Conservation (phyloP, 192 early-diverging fungal genomes). For the Haplosporangium gracile region DNA sequence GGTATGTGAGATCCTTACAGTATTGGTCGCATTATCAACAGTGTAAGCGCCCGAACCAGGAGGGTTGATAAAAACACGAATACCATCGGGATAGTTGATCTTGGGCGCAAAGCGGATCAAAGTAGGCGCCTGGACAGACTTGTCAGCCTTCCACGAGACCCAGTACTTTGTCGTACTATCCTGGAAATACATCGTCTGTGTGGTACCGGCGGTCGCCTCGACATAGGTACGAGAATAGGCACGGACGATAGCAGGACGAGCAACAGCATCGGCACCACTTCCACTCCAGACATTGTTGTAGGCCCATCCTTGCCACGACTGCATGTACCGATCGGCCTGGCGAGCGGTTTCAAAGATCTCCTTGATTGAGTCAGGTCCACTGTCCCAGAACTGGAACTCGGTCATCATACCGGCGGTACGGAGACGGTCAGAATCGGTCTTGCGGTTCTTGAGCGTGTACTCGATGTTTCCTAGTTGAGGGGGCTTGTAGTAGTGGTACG, state of each 20-base stretch:
- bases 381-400: conserved; percentile 67
- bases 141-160: conserved; percentile 48
- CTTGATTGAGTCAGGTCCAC: conserved; percentile 33
- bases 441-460: conserved; percentile 54
- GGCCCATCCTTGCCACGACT: conserved; percentile 70
- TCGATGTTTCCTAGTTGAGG: conserved; percentile 59
- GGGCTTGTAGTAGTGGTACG: conserved; percentile 69
- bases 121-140: conserved; percentile 45
- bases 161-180: conserved; percentile 50
- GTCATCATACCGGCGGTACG: conserved; percentile 63
- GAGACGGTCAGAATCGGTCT: conserved; percentile 60
- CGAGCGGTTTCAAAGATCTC: conserved; percentile 54
- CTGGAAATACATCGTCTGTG: conserved; percentile 54
- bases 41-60: conserved; percentile 39
- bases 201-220: conserved; percentile 53
- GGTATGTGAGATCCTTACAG: conserved; percentile 34
- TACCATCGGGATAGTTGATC: conserved; percentile 57
- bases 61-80: conserved; percentile 53
- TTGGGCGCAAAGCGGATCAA: conserved; percentile 46
- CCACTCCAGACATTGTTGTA: conserved; percentile 63
- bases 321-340: conserved; percentile 61
- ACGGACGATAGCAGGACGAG: conserved; percentile 27
- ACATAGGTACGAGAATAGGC: conserved; percentile 59
- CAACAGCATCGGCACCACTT: conserved; percentile 9
- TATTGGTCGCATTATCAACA: conserved; percentile 34